Evolutionary conservation across 1,284 basidiomycete species (phyloP).

Genomic region (Fomitopsis palustris): DNA sequence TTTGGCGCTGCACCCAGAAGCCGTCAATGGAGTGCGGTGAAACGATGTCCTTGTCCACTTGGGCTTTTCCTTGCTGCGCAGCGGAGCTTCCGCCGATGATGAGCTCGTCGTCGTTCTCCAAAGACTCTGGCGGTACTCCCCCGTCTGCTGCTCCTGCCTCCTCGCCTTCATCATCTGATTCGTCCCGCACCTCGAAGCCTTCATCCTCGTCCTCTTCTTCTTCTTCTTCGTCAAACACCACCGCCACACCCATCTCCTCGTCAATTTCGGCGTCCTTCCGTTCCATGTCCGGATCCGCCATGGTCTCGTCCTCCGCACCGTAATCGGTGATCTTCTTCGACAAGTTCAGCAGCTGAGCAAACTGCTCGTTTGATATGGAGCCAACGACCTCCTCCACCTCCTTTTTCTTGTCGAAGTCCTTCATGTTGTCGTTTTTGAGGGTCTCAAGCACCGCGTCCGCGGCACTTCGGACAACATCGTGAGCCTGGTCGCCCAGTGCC

Average conservation of each 20-base stretch:
- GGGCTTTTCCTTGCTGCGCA: slow-evolving; percentile 40
- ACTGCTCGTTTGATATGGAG: slow-evolving; percentile 68
- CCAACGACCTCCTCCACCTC: slow-evolving; percentile 87
- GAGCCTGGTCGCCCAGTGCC: slow-evolving; percentile 90
- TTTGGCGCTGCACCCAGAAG: slow-evolving; percentile 97
- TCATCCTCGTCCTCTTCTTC: slow-evolving; percentile 89
- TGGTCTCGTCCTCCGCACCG: slow-evolving; percentile 79
- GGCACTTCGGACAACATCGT: slow-evolving; percentile 93
- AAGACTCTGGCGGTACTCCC: slow-evolving; percentile 38
- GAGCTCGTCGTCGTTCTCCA: slow-evolving; percentile 59
- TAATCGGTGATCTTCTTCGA: slow-evolving; percentile 98
- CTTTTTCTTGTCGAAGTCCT: slow-evolving; percentile 98
- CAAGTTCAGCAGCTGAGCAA: slow-evolving; percentile 84
- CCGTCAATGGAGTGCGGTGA: slow-evolving; percentile 92
- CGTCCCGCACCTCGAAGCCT: slow-evolving; percentile 77
- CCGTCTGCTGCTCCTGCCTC: slow-evolving; percentile 49
- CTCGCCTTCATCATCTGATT: slow-evolving; percentile 75
- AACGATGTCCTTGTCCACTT: slow-evolving; percentile 76
- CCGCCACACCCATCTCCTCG: slow-evolving; percentile 92
- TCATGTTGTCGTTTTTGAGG: slow-evolving; percentile 87
- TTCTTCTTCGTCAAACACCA: slow-evolving; percentile 96
- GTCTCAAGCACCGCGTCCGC: slow-evolving; percentile 89
- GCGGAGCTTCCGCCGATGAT: slow-evolving; percentile 67
- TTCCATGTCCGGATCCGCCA: slow-evolving; percentile 73
- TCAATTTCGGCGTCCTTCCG: slow-evolving; percentile 82